phyloP scores from a whole-genome alignment of 208 protist genomes.

The Crithidia sp. region DNA sequence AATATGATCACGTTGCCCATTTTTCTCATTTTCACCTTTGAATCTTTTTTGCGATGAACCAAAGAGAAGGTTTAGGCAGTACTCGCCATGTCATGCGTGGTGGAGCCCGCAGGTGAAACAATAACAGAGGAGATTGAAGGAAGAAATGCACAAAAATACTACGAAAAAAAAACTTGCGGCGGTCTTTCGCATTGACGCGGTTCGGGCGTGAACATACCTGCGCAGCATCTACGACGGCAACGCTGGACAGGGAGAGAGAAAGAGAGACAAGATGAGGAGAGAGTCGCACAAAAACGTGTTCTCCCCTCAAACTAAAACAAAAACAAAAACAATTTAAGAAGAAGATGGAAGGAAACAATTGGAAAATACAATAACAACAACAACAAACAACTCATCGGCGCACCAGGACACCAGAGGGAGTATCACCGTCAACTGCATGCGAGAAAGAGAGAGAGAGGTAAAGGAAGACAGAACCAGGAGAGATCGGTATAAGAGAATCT shows the following conservation, averaged over 20 bases:
- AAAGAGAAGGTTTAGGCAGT: background rate
- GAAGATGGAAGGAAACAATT: background rate
- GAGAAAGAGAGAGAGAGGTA: constrained; percentile 2
- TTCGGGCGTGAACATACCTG: too few species aligned
- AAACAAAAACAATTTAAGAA: constrained; percentile 7
- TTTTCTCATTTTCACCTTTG: too few species aligned
- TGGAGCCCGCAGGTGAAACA: constrained; percentile 25
- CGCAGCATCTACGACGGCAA: too few species aligned
- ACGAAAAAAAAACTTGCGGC: background rate
- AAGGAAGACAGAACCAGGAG: background rate
- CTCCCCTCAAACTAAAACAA: background rate
- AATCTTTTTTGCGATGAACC: too few species aligned
- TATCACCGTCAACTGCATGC: too few species aligned
- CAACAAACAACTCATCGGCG: constrained; percentile 8
- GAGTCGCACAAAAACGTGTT: too few species aligned
- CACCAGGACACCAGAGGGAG: too few species aligned
- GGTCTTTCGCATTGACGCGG: too few species aligned
- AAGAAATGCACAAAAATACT: constrained; percentile 13
- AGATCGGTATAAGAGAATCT: background rate
- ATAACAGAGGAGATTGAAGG: constrained; percentile 16
- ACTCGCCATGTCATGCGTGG: background rate
- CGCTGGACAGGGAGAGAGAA: too few species aligned
- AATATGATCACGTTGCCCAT: too few species aligned
- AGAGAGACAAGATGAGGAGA: too few species aligned
- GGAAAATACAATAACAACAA: constrained; percentile 13